Percentiles rank a stretch among this genome's conserved stretches.
These are phyloP conservation scores for Stachybotrys chlorohalonatus DNA, from an alignment of 2,329 filamentous ascomycete species.

Conservation along the genomic window DNA sequence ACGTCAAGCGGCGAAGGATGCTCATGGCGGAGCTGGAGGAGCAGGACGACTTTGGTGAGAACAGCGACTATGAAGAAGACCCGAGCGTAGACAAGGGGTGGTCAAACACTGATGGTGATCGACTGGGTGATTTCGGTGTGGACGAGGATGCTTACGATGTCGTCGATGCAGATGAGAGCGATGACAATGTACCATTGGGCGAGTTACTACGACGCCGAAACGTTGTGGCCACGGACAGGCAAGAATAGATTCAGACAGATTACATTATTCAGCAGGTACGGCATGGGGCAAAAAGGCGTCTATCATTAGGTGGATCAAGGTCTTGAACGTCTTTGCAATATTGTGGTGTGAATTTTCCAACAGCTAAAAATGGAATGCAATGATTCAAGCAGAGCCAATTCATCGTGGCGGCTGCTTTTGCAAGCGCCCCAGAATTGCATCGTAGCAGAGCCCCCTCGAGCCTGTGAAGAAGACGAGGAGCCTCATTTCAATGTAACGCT, in stretches of 20 bases:
- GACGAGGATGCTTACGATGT: conserved; percentile 59
- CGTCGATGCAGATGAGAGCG: conserved; percentile 17
- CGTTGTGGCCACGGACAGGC: conserved; percentile 19
- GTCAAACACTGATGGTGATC: conserved; percentile 68
- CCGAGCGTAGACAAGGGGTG: conserved; percentile 46
- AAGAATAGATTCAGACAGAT: conserved; percentile 12
- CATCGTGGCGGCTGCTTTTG: too few species aligned
- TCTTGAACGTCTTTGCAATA: not conserved
- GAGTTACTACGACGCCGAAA: conserved; percentile 54
- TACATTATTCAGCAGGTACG: not conserved
- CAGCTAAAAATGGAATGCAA: not conserved
- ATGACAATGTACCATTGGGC: conserved; percentile 59
- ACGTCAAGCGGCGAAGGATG: conserved; percentile 29
- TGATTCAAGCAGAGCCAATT: not conserved
- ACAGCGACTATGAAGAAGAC: conserved; percentile 45
- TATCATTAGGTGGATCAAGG: not conserved
- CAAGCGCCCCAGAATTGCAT: too few species aligned
- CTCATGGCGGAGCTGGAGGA: conserved; percentile 44
- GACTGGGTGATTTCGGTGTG: conserved; percentile 67
- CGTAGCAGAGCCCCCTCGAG: too few species aligned
- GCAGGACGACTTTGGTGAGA: conserved; percentile 44
- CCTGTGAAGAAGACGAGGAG: too few species aligned
- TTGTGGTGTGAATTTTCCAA: not conserved
- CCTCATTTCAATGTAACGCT: too few species aligned
- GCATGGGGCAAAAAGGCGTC: not conserved